A percentile compares a stretch with the other conserved stretches of the same genome.
Conservation (phyloP, 2,329 filamentous ascomycete genomes). For the Coleophoma crateriformis region DNA sequence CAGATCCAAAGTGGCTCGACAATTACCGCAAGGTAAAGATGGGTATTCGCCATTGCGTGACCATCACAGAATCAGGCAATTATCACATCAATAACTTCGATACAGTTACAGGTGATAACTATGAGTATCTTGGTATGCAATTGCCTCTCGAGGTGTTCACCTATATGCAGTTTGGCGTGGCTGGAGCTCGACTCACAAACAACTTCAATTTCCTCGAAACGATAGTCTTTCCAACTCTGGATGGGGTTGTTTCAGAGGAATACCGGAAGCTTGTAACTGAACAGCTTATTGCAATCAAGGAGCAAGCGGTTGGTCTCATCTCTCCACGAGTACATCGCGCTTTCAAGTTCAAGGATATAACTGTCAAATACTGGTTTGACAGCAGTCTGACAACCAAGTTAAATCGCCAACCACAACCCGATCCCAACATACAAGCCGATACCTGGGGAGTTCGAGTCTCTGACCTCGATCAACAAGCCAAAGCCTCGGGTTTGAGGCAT, state of each 20-base stretch:
- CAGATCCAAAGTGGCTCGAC: slow-evolving; percentile 72
- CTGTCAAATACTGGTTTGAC: slow-evolving; percentile 80
- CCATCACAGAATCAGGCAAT: slow-evolving; percentile 58
- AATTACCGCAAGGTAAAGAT: slow-evolving; percentile 83
- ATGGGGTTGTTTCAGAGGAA: slow-evolving; percentile 72
- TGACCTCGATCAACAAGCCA: slow-evolving; percentile 37
- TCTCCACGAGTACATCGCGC: slow-evolving; percentile 77
- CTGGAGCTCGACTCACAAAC: slow-evolving; percentile 73
- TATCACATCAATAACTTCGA: slow-evolving; percentile 70
- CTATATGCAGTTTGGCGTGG: slow-evolving; percentile 79
- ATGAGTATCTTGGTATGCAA: slow-evolving; percentile 85
- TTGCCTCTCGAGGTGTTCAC: slow-evolving; percentile 86
- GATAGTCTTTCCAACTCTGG: slow-evolving; percentile 75
- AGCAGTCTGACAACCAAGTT: slow-evolving; percentile 62
- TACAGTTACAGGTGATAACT: slow-evolving; percentile 73
- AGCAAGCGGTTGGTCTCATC: slow-evolving; percentile 71
- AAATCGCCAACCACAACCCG: slow-evolving; percentile 46
- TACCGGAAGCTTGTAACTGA: slow-evolving; percentile 76
- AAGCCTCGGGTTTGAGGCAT: slow-evolving; percentile 30
- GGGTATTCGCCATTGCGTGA: slow-evolving; percentile 81
- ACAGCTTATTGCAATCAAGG: slow-evolving; percentile 68
- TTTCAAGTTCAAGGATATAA: slow-evolving; percentile 74
- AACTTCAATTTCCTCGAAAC: slow-evolving; percentile 79
- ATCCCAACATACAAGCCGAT: slow-evolving; percentile 40
- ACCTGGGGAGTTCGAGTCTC: slow-evolving; percentile 71